A percentile compares a stretch with the other conserved stretches of the same genome.
Conservation (phyloP, 345 rosid genomes). For the Hibiscus tridactylites region DNA sequence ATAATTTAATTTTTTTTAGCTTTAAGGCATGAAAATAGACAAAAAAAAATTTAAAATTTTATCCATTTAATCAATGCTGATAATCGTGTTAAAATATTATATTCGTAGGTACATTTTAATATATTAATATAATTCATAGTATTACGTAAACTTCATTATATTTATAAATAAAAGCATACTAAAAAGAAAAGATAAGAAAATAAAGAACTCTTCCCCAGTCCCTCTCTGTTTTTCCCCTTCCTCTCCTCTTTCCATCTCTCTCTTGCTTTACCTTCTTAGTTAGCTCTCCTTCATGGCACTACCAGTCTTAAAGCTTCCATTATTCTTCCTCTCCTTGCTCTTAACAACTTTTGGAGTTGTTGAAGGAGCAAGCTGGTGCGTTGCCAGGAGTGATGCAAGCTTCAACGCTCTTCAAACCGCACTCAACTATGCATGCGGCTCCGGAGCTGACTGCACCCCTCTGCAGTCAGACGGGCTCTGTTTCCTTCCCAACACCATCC, state of each 20-base stretch:
- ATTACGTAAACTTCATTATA: no score
- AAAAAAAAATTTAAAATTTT: no score
- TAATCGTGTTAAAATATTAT: no score
- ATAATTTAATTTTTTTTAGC: no score
- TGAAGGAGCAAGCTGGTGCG: slow-evolving; percentile 51
- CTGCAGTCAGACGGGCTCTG: slow-evolving; percentile 46
- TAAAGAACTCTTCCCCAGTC: neutral
- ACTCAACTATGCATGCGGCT: slow-evolving; percentile 57
- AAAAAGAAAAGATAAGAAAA: neutral
- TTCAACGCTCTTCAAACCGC: slow-evolving; percentile 49
- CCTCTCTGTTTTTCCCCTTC: neutral
- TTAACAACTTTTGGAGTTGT: neutral
- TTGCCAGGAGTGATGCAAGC: slow-evolving; percentile 62
- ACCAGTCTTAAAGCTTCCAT: neutral
- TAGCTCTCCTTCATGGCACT: slow-evolving; percentile 19
- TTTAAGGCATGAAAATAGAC: no score
- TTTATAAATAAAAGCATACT: neutral
- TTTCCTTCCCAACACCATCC: slow-evolving; percentile 58
- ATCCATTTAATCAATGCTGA: no score
- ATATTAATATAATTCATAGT: no score
- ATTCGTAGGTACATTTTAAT: no score
- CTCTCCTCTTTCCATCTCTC: neutral
- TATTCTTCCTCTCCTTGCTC: neutral
- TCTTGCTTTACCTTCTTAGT: slow-evolving; percentile 17
- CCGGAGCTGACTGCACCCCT: slow-evolving; percentile 70